These are phyloP conservation scores for Diplodia intermedia DNA, from an alignment of 2,329 filamentous ascomycete species.

Conservation along the genomic window DNA sequence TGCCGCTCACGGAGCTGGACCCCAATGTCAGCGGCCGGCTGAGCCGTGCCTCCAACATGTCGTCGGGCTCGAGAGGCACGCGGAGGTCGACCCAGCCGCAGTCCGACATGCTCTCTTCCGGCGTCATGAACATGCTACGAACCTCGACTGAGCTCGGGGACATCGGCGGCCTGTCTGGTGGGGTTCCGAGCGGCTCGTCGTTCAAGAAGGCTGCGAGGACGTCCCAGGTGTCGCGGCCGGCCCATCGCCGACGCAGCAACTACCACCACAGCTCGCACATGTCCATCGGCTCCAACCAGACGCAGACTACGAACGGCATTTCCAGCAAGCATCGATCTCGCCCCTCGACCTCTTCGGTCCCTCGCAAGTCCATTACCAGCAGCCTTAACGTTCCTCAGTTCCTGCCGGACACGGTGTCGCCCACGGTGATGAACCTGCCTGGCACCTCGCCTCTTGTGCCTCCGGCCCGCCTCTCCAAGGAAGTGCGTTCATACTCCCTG, in stretches of 20 bases:
- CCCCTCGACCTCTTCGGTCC: constrained; percentile 50
- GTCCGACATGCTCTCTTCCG: constrained; percentile 45
- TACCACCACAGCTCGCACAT: constrained; percentile 46
- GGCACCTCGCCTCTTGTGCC: constrained; percentile 43
- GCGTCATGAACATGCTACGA: constrained; percentile 58
- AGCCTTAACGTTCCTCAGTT: constrained; percentile 53
- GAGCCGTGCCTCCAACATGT: constrained; percentile 56
- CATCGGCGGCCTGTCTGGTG: constrained; percentile 48
- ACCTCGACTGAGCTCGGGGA: constrained; percentile 58
- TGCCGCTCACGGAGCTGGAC: constrained; percentile 55
- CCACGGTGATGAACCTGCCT: constrained; percentile 43
- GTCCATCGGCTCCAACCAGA: constrained; percentile 51
- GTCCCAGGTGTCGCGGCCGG: constrained; percentile 46
- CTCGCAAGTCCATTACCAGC: constrained; percentile 51
- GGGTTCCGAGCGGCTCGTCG: constrained; percentile 52
- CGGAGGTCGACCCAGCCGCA: constrained; percentile 40
- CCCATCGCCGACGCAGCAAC: constrained; percentile 44
- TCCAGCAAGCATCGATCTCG: constrained; percentile 45
- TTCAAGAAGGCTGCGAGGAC: constrained; percentile 48
- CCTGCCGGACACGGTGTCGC: constrained; percentile 47
- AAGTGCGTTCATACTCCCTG: constrained; percentile 55
- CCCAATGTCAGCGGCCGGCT: constrained; percentile 55
- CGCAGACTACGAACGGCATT: constrained; percentile 51
- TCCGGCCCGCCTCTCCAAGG: constrained; percentile 40
- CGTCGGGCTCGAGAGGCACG: constrained; percentile 43